phyloP scores from a whole-genome alignment of 805 yeast genomes.

The Priceomyces medius region DNA sequence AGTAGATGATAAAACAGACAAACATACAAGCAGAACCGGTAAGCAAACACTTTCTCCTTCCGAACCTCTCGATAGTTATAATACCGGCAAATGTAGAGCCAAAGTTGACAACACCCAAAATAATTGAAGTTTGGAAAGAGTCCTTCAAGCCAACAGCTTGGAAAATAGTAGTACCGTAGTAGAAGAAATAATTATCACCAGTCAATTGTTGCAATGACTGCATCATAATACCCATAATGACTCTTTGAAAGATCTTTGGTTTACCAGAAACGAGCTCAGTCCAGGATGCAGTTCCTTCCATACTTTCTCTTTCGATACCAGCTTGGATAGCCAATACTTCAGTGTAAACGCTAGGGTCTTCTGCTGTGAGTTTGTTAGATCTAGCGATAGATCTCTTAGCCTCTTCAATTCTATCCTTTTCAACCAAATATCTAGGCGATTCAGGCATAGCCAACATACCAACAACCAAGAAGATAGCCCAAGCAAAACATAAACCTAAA shows the following conservation, averaged over 20 bases:
- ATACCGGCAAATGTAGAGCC: slow-evolving; percentile 54
- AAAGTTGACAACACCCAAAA: slow-evolving; percentile 56
- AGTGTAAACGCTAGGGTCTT: slow-evolving; percentile 52
- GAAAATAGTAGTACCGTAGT: slow-evolving; percentile 59
- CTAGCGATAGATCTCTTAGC: slow-evolving; percentile 56
- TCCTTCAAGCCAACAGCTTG: slow-evolving; percentile 49
- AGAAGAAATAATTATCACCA: slow-evolving; percentile 65
- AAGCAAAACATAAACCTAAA: slow-evolving; percentile 51
- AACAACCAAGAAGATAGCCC: slow-evolving; percentile 50
- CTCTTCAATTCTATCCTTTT: slow-evolving; percentile 47
- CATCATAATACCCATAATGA: slow-evolving; percentile 55
- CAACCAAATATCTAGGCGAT: slow-evolving; percentile 64
- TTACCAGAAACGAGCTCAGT: slow-evolving; percentile 59
- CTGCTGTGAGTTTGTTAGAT: slow-evolving; percentile 54
- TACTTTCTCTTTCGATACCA: slow-evolving; percentile 58
- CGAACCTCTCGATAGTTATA: slow-evolving; percentile 48
- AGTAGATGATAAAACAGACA: slow-evolving; percentile 56
- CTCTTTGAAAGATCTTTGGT: slow-evolving; percentile 59
- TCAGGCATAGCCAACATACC: slow-evolving; percentile 66
- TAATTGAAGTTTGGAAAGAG: slow-evolving; percentile 56
- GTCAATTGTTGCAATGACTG: slow-evolving; percentile 61
- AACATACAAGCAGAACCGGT: slow-evolving; percentile 49
- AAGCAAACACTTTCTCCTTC: slow-evolving; percentile 48
- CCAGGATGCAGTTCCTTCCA: slow-evolving; percentile 69
- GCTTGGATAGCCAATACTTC: slow-evolving; percentile 57